Evolutionary conservation across 2,329 filamentous ascomycete species (phyloP).

Genomic region (Neonectria magnoliae): DNA sequence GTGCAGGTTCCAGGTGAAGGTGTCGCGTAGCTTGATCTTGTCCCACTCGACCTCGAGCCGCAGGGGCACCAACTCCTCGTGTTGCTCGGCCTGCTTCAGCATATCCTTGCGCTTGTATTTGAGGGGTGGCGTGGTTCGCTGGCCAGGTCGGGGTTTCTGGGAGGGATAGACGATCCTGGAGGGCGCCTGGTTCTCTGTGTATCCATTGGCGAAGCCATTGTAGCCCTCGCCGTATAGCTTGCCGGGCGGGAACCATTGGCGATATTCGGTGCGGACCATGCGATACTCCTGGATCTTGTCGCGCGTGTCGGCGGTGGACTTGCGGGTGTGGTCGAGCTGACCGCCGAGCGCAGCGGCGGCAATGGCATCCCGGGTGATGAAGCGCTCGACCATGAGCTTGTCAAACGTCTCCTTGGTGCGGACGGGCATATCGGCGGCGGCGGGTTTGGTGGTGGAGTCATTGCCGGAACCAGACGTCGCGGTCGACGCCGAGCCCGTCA

Average conservation of each 20-base stretch:
- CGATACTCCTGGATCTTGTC: constrained; percentile 77
- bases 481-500: constrained; percentile 47
- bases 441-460: constrained; percentile 37
- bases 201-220: constrained; percentile 86
- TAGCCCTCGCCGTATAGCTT: constrained; percentile 80
- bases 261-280: constrained; percentile 64
- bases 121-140: constrained; percentile 76
- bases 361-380: constrained; percentile 63
- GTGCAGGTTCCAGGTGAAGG: constrained; percentile 98
- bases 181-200: constrained; percentile 76
- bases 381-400: constrained; percentile 63
- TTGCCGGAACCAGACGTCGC: constrained; percentile 46
- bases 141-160: constrained; percentile 79
- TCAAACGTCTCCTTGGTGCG: constrained; percentile 68
- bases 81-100: constrained; percentile 85
- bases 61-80: constrained; percentile 91
- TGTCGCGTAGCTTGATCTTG: constrained; percentile 94
- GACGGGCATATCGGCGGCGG: constrained; percentile 48
- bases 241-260: constrained; percentile 64
- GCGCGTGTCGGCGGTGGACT: constrained; percentile 70
- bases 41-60: constrained; percentile 95
- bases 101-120: constrained; percentile 83
- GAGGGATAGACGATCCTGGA: constrained; percentile 82
- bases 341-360: constrained; percentile 63
- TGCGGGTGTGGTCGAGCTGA: constrained; percentile 63